phyloP scores from a whole-genome alignment of 257 asterid species.

The Capsicum rhomboideum region DNA sequence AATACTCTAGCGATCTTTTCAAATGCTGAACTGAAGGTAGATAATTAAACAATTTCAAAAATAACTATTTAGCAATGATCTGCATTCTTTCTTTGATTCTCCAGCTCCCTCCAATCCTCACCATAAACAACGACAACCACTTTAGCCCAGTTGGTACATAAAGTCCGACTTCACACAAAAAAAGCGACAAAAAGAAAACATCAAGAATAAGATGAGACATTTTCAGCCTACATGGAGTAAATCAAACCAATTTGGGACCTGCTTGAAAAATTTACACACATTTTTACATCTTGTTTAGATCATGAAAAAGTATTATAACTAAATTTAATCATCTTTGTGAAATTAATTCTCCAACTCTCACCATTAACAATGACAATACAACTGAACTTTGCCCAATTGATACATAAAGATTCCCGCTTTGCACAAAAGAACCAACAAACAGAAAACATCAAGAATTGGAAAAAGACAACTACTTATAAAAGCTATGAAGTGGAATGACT shows the following conservation, averaged over 20 bases:
- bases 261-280: neutral
- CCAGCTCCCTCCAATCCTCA: neutral
- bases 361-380: neutral
- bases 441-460: too few relatives aligned
- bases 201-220: too few relatives aligned
- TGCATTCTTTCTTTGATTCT: neutral
- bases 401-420: neutral
- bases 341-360: neutral
- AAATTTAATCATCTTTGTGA: neutral
- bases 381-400: neutral
- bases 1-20: neutral
- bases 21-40: neutral
- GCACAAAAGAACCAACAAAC: too few relatives aligned
- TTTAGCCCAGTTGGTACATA: neutral
- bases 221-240: too few relatives aligned
- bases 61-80: neutral
- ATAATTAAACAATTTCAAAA: neutral
- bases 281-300: neutral
- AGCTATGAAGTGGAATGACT: too few relatives aligned
- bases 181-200: too few relatives aligned
- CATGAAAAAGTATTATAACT: neutral
- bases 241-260: too few relatives aligned
- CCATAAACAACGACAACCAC: neutral
- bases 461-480: too few relatives aligned
- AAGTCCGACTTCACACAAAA: too few relatives aligned